Percentiles rank a stretch among this genome's conserved stretches.
Conservation (phyloP, 352 stramenopile species). For the Pythium sukuiense region DNA sequence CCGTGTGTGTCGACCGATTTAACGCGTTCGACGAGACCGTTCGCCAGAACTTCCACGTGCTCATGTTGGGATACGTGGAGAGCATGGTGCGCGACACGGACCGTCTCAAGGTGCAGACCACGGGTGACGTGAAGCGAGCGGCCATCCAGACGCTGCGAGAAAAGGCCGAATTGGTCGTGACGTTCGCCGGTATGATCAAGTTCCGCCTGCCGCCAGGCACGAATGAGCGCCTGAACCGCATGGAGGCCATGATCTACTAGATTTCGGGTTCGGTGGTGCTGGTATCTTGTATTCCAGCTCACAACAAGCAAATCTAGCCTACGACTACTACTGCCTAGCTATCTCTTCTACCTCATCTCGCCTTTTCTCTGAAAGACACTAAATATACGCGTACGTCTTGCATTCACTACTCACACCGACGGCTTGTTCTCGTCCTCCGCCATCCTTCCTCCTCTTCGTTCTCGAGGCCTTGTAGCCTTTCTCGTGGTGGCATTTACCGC, state of each 20-base stretch:
- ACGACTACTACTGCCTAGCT: neutral
- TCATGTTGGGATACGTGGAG: slow-evolving; percentile 87
- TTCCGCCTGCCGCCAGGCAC: slow-evolving; percentile 78
- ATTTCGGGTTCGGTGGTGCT: neutral
- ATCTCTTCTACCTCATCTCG: neutral
- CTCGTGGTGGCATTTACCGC: slow-evolving; percentile 13
- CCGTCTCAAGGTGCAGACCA: slow-evolving; percentile 68
- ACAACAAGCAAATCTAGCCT: slow-evolving; percentile 5
- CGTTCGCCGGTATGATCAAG: slow-evolving; percentile 89
- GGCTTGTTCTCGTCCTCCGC: neutral
- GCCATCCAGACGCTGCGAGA: slow-evolving; percentile 53
- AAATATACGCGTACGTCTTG: slow-evolving; percentile 22
- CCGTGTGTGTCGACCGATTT: slow-evolving; percentile 81
- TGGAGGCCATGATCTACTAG: slow-evolving; percentile 90
- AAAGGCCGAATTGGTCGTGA: slow-evolving; percentile 83
- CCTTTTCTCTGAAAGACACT: slow-evolving; percentile 5
- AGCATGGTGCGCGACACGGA: slow-evolving; percentile 84
- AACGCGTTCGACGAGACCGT: slow-evolving; percentile 78
- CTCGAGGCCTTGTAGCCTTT: neutral
- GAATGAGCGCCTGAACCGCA: slow-evolving; percentile 83
- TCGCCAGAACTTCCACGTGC: slow-evolving; percentile 82
- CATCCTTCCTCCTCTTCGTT: neutral
- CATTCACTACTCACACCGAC: neutral
- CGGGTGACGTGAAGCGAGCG: slow-evolving; percentile 50
- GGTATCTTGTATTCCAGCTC: slow-evolving; percentile 4